Evolutionary conservation across 2,329 filamentous ascomycete genomes (phyloP).

Genomic region (Penicillium sp.): DNA sequence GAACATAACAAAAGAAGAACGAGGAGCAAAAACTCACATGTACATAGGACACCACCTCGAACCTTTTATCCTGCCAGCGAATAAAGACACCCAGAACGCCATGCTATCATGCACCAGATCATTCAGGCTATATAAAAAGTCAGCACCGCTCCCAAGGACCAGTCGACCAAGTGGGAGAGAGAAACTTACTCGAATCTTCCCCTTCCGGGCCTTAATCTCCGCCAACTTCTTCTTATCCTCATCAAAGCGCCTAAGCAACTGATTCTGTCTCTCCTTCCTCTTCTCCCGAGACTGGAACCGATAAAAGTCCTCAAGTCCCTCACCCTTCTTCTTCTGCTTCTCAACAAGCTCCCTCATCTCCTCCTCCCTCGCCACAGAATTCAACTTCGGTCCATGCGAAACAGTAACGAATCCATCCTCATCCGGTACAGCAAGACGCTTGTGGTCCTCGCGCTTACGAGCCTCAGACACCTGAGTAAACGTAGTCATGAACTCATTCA

Average conservation of each 20-base stretch:
- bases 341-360: conserved; percentile 61
- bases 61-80: conserved; percentile 8
- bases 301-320: conserved; percentile 72
- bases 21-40: conserved; percentile 20
- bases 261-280: conserved; percentile 70
- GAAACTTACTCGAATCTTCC: conserved; percentile 53
- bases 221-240: conserved; percentile 70
- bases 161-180: background rate
- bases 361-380: conserved; percentile 69
- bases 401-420: conserved; percentile 96
- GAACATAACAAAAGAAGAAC: background rate
- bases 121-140: conserved; percentile 33
- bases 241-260: conserved; percentile 69
- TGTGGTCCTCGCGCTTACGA: conserved; percentile 59
- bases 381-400: conserved; percentile 68
- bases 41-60: conserved; percentile 11
- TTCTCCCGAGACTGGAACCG: conserved; percentile 78
- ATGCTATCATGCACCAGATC: conserved; percentile 24
- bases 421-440: conserved; percentile 75
- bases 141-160: conserved; percentile 10
- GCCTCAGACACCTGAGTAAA: conserved; percentile 68
- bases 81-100: conserved; percentile 30
- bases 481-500: conserved; percentile 83
- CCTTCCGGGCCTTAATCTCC: conserved; percentile 66
- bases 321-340: conserved; percentile 62